Base-by-base conservation (phyloP, 306 rosid genomes). In the Vigna hirtella region DNA sequence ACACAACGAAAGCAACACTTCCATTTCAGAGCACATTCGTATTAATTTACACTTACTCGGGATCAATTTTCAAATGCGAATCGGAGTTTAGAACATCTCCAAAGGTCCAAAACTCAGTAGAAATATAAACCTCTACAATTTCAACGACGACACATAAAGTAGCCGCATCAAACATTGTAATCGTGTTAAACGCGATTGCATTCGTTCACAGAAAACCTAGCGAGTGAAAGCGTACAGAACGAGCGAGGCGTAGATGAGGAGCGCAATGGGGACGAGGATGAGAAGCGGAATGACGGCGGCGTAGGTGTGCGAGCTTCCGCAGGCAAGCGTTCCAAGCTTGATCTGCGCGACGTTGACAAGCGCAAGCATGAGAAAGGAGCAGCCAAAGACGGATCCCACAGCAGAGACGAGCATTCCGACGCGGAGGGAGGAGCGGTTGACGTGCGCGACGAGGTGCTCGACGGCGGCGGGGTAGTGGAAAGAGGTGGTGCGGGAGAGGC, bases 381-480 rank as follows among this genome's bases (percentile, higher is more conserved):
- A 92, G 1, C 98, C 96, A 17, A 17, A 14, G 47, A 88, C 89
- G 26, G 97, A 94, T 16, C 97, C 95, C 22, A 67, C 13, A 12
- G 93, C 93, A 5, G 98, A 92, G n/a, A 90, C 86, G 18, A 91
- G 86, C 96, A 92, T 92, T n/a, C 92, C 97, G 50, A 83, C 26
- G 59, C 98, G 95, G 28, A 92, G 84, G 9, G 49, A 24, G 10
- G 92, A 16, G 69, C 77, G 77, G 78, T 95, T 89, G 70, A 91
- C 38, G 16, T 88, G 92, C 7, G 81, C 90, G 28, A 86, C 89
- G 40, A 89, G 58, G 77, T 86, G 71, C 78, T 91, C 92, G 65
- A 74, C 82, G 17, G 70, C 90, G 75, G 51, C 50, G 42, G 78
- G 51, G 45, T 79, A 89, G 73, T 81, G 96, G 73, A 69, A 82